Base-by-base conservation (phyloP, 2,329 filamentous ascomycete species). In the Colletotrichum echinochloae region DNA sequence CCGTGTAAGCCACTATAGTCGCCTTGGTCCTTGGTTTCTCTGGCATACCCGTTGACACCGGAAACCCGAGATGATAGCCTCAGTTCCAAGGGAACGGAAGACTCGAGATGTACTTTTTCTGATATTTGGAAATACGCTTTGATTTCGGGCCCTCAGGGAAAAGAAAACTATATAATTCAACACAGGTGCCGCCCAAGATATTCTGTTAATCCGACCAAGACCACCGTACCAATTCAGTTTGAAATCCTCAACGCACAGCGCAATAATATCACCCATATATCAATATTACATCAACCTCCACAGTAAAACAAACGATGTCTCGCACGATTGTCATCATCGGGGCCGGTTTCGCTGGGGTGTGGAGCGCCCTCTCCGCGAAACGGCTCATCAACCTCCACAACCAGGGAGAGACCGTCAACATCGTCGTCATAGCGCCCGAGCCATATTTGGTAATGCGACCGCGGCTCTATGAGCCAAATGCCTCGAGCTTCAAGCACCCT, bases 311-410 rank as follows among this genome's bases (percentile, higher is more conserved):
- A 63, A 16, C 6, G 12, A 73, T 73, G 69, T 9, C 68, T 7
- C 8, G 51, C 20, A 55, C 64, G n/a, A 74, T 75, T 20, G 46
- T 75, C 39, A 71, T 77, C 9, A 57, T 81, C 37, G 79, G 80
- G 3, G 71, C 79, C n/a, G 79, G 80, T 0, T 81, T 82, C 55
- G 78, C 79, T 28, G 80, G 80, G 12, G 60, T 81, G 2, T 80
- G 79, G 78, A 81, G 79, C 44, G 81, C 80, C 8, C 74, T 82
- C 1, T 72, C 79, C 7, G 80, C 81, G 30, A 75, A 74, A 56
- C 76, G 79, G 2, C 76, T 81, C 16, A 74, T 79, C 16, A 72
- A 74, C 11, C 70, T 78, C 20, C 65, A 60, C 6, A 52, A 65
- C n/a, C 73, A 74, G 30, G 62, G 66, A 9, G 18, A 70, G 5